phyloP scores from a whole-genome alignment of 2,329 filamentous ascomycete genomes.

The Gyromitra esculenta region DNA sequence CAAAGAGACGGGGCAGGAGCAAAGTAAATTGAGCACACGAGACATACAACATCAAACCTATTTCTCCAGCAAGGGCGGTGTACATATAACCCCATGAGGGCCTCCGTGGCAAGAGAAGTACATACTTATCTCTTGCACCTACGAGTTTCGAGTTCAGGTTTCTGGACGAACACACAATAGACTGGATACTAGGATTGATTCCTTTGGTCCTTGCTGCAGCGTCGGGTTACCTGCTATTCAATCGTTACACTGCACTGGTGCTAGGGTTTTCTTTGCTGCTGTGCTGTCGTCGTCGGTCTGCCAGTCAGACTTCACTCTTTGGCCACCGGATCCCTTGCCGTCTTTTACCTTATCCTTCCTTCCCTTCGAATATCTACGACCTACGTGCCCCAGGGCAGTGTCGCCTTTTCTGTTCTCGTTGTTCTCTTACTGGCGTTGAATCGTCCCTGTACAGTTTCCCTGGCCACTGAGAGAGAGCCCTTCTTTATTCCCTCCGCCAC shows the following conservation, averaged over 20 bases:
- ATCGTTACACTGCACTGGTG: constrained; percentile 46
- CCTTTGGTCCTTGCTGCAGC: constrained; percentile 37
- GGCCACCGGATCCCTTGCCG: constrained; percentile 18
- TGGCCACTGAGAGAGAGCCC: constrained; percentile 1
- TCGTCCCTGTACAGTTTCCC: not conserved
- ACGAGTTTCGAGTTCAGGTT: constrained; percentile 28
- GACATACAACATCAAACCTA: constrained; percentile 1
- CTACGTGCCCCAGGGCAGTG: constrained; percentile 11
- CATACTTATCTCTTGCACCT: constrained; percentile 22
- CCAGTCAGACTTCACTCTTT: constrained; percentile 33
- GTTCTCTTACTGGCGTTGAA: constrained; percentile 10
- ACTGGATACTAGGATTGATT: constrained; percentile 41
- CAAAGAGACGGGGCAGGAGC: not conserved
- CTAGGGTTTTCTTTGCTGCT: constrained; percentile 23
- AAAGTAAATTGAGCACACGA: constrained; percentile 11
- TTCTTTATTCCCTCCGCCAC: constrained; percentile 19
- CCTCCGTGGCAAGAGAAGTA: constrained; percentile 14
- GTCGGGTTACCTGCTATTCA: constrained; percentile 47
- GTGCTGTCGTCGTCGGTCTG: constrained; percentile 24
- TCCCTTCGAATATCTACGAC: not conserved
- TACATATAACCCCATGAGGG: constrained; percentile 35
- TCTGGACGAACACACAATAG: constrained; percentile 25
- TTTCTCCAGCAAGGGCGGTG: constrained; percentile 23
- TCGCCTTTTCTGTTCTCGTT: constrained; percentile 21
- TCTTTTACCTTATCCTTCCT: constrained; percentile 15